Conservation (phyloP, 164 flowering plant species). For the Euptelea pleiosperma region DNA sequence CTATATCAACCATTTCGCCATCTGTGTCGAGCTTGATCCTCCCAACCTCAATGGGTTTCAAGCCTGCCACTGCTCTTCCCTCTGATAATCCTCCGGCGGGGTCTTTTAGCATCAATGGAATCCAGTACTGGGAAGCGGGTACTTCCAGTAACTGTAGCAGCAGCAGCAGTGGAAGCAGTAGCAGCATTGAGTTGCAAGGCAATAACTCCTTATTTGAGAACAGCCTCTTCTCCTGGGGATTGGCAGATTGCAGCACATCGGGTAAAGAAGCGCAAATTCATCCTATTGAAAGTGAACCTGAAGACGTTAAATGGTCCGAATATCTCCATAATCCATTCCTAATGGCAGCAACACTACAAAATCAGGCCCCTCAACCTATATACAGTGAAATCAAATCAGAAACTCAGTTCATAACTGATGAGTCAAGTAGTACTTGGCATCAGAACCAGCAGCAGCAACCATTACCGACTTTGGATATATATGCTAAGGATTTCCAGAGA, state of each 20-base stretch:
- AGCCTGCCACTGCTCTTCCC: slow-evolving; percentile 19
- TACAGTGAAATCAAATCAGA: slow-evolving; percentile 44
- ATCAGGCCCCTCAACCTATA: slow-evolving; percentile 20
- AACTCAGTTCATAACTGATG: slow-evolving; percentile 24
- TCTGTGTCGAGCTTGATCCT: slow-evolving; percentile 26
- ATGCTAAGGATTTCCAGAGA: slow-evolving; percentile 36
- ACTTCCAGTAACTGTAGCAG: slow-evolving; percentile 23
- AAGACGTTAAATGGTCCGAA: slow-evolving; percentile 68
- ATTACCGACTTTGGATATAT: slow-evolving; percentile 31
- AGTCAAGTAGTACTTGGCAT: slow-evolving; percentile 34
- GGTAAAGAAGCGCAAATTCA: slow-evolving; percentile 23
- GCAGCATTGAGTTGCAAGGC: slow-evolving; percentile 34
- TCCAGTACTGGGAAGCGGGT: slow-evolving; percentile 37
- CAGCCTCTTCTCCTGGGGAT: slow-evolving; percentile 46
- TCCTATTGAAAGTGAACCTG: slow-evolving; percentile 27
- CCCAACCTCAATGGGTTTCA: slow-evolving; percentile 25
- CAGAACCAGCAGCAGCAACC: slow-evolving; percentile 35
- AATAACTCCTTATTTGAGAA: slow-evolving; percentile 29
- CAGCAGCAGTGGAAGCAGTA: slow-evolving; percentile 26
- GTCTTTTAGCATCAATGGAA: slow-evolving; percentile 3
- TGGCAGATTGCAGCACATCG: slow-evolving; percentile 24
- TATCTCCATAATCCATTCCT: slow-evolving; percentile 46
- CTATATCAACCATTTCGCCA: slow-evolving; percentile 20
- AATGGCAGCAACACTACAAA: slow-evolving; percentile 22
- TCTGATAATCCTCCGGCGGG: slow-evolving; percentile 1